Evolutionary conservation across 768 basidiomycete genomes (phyloP).

Genomic region (Mycena belliarum): DNA sequence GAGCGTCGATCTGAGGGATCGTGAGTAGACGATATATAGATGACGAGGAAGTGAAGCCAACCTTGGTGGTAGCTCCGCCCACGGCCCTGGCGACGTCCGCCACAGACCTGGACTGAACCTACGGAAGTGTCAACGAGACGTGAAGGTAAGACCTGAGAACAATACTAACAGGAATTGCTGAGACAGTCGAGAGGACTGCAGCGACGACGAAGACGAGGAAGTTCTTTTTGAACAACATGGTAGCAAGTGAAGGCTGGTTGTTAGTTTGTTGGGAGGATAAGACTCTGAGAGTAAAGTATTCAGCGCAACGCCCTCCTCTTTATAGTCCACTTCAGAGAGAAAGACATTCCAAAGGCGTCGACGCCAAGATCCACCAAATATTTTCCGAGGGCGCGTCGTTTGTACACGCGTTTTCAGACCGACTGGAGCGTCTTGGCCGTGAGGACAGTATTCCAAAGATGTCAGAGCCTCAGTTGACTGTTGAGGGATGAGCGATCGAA

Average conservation of each 20-base stretch:
- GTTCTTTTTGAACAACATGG: constrained; percentile 16
- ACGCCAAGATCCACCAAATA: constrained; percentile 1
- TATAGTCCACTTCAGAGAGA: constrained; percentile 10
- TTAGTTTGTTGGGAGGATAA: not conserved
- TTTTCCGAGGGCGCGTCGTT: not conserved
- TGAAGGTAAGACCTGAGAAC: no score
- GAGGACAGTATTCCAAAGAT: not conserved
- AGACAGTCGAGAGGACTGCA: constrained; percentile 11
- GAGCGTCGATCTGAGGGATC: not conserved
- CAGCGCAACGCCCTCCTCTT: not conserved
- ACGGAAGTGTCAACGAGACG: not conserved
- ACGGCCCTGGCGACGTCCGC: not conserved
- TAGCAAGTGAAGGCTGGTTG: not conserved
- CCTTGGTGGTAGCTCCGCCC: not conserved
- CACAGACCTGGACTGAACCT: not conserved
- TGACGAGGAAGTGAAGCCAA: not conserved
- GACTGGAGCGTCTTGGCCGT: not conserved
- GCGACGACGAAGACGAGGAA: constrained; percentile 14
- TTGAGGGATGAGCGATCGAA: not conserved
- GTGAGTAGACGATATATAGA: not conserved
- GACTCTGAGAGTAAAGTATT: not conserved
- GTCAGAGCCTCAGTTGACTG: not conserved
- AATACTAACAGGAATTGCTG: constrained; percentile 5
- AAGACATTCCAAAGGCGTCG: constrained; percentile 8
- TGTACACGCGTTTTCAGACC: not conserved